Conservation (phyloP, 164 flowering plant genomes). For the Chimonanthus praecox region DNA sequence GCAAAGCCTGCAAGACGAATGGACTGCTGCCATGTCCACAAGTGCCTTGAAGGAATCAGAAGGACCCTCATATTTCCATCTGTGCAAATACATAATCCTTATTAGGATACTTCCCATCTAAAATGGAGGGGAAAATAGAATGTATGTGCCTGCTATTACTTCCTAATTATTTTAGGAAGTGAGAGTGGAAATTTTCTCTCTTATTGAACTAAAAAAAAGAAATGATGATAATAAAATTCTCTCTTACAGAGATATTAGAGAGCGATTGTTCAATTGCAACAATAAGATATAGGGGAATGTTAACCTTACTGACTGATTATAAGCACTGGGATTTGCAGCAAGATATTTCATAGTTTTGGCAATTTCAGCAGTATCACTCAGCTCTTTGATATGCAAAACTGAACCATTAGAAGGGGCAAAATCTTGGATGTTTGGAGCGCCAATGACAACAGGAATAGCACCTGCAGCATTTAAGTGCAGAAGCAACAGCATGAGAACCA, state of each 20-base stretch:
- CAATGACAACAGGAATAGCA: slow-evolving; percentile 86
- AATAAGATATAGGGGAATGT: slow-evolving; percentile 1
- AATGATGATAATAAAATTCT: too few relatives aligned
- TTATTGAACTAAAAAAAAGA: too few relatives aligned
- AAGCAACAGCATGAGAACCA: not conserved
- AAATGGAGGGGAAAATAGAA: not conserved
- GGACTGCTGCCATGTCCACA: slow-evolving; percentile 98
- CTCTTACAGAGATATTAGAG: too few relatives aligned
- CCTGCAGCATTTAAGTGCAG: slow-evolving; percentile 31
- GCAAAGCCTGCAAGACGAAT: slow-evolving; percentile 96
- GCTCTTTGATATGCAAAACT: slow-evolving; percentile 67
- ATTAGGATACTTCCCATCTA: not conserved
- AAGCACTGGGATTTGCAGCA: slow-evolving; percentile 60
- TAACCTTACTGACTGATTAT: slow-evolving; percentile 64
- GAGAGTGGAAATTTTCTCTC: too few relatives aligned
- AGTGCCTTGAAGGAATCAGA: slow-evolving; percentile 96
- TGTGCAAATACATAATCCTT: slow-evolving; percentile 16
- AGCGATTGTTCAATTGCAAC: not conserved
- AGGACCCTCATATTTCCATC: slow-evolving; percentile 98
- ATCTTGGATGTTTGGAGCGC: slow-evolving; percentile 90
- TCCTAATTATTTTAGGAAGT: too few relatives aligned
- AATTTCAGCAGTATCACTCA: slow-evolving; percentile 38
- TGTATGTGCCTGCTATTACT: too few relatives aligned
- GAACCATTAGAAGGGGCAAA: slow-evolving; percentile 78
- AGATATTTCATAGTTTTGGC: slow-evolving; percentile 39